Percentiles rank a stretch among this genome's conserved stretches.
Conservation (phyloP, 2,329 filamentous ascomycete genomes). For the Paecilomyces sp. region DNA sequence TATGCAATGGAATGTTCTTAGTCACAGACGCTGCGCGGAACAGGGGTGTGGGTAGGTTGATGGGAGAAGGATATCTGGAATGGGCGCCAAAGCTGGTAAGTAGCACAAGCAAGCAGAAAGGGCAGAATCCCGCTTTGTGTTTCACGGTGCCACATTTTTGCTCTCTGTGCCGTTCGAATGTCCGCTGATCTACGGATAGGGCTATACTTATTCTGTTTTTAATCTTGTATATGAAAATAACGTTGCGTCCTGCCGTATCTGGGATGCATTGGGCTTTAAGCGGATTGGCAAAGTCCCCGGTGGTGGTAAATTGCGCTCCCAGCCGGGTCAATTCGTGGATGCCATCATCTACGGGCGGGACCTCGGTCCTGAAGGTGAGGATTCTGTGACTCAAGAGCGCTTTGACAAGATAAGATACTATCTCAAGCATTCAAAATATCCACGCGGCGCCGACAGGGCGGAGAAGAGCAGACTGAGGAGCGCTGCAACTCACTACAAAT, state of each 20-base stretch:
- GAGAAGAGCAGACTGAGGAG: conserved; percentile 93
- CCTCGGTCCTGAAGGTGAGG: conserved; percentile 59
- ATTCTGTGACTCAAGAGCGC: conserved; percentile 85
- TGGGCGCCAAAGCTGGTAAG: conserved; percentile 61
- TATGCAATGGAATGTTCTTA: conserved; percentile 71
- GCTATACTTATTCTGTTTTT: conserved; percentile 89
- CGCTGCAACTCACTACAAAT: conserved; percentile 91
- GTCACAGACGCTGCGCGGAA: conserved; percentile 67
- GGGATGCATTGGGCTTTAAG: conserved; percentile 89
- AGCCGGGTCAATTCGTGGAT: conserved; percentile 62
- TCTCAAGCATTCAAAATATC: conserved; percentile 89
- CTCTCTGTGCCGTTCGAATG: background rate
- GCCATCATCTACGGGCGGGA: conserved; percentile 71
- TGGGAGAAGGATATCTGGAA: conserved; percentile 70
- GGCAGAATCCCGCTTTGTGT: conserved; percentile 13
- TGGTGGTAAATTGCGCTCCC: conserved; percentile 61
- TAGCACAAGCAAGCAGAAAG: conserved; percentile 11
- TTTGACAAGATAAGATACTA: conserved; percentile 99
- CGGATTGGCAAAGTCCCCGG: conserved; percentile 76
- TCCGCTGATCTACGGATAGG: conserved; percentile 37
- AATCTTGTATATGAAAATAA: conserved; percentile 94
- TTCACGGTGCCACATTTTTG: conserved; percentile 25
- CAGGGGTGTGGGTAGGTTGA: conserved; percentile 65
- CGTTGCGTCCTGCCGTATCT: conserved; percentile 80
- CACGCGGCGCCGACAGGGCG: conserved; percentile 82